Base-by-base conservation (phyloP, 768 basidiomycete species). In the Scleroderma citrinum region DNA sequence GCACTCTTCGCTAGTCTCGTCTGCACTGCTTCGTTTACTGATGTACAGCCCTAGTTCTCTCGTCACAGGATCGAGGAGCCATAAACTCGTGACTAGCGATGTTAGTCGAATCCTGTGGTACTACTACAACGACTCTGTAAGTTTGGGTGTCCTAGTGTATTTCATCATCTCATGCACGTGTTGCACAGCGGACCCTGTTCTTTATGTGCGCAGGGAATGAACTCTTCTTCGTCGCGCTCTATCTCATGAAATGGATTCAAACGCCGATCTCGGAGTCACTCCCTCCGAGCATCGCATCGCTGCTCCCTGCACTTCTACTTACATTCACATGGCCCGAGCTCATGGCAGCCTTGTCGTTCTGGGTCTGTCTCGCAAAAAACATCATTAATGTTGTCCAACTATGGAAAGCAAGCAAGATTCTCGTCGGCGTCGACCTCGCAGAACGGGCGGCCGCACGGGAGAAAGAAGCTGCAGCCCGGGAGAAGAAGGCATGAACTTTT, bases 401-500 rank as follows among this genome's bases (percentile, higher is more conserved):
- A 50, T 97, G 94, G 94, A 99, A 99, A 66, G 95, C 96, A 23
- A 87, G 88, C 31, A 92, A 92, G 69, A 91, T 92, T 48, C 76
- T 96, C 14, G 93, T 96, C 13, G 92, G 93, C 1, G 88, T 96
- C 11, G 93, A 96, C 62, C 71, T 96, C 41, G 89, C 88, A 38
- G 92, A 94, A 68, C 73, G 93, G 56, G 82, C 83, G 34, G 76
- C 77, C 48, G 85, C 78, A 17, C 71, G 83, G 48, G 71, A 76
- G 49, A 63, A 53, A 49, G 43, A 44, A 21, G 10, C 5, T 20
- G 13, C 43, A 31, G 32, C 55, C 21, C 63, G 42, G 21, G 35
- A 37, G 31, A 36, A 31, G 26, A 14, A 26, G 16, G 48, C 20
- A 17, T 20, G 10, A 43, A 6, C 4, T 23, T n/a, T 30, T 10